Conservation (phyloP, 257 asterid genomes). For the Verbascum thapsus region DNA sequence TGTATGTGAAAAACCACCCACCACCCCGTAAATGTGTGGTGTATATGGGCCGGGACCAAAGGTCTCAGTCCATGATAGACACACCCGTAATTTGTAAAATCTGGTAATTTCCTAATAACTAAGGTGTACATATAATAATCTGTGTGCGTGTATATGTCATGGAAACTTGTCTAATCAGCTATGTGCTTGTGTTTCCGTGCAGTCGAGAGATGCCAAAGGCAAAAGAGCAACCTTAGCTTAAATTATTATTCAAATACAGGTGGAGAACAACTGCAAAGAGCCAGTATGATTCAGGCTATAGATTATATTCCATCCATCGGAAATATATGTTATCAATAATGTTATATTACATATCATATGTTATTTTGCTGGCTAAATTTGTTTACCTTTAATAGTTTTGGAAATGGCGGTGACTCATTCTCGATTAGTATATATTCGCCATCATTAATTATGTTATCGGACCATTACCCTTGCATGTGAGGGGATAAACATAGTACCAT, state of each 20-base stretch:
- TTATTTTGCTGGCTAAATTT: conserved; percentile 6
- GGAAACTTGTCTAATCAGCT: conserved; percentile 13
- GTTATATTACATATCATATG: neutral
- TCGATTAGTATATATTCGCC: conserved; percentile 4
- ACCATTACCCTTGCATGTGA: no score
- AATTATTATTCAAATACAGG: neutral
- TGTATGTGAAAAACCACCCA: no score
- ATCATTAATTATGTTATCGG: conserved; percentile 27
- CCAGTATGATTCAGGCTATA: neutral
- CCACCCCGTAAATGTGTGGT: no score
- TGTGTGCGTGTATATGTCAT: neutral
- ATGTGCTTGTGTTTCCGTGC: conserved; percentile 35
- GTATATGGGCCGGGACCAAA: no score
- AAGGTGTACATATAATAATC: neutral
- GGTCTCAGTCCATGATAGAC: no score
- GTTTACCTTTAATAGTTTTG: neutral
- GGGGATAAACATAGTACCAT: no score
- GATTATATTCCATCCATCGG: neutral
- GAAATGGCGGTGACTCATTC: neutral
- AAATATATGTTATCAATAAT: neutral
- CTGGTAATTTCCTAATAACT: no score
- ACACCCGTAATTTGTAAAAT: no score
- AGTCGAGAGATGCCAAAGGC: conserved; percentile 90
- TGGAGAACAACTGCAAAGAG: neutral
- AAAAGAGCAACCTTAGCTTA: conserved; percentile 89